Base-by-base conservation (phyloP, 805 yeast species). In the Starmera quercuum region DNA sequence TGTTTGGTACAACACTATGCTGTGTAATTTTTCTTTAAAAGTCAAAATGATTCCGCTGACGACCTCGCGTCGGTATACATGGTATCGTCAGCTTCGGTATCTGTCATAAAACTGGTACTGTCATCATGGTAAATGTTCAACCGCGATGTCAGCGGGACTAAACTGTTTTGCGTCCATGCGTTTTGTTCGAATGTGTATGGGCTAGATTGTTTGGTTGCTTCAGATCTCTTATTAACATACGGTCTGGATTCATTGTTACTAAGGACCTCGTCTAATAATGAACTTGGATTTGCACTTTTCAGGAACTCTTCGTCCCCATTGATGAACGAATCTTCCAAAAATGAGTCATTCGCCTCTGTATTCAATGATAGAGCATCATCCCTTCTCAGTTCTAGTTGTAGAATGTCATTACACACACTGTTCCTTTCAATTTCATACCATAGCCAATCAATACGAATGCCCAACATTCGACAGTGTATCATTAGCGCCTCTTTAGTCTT, bases 371-470 rank as follows among this genome's bases (percentile, higher is more conserved):
- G 12, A 3, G 13, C 35, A 13, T 31, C 33, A 18, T 26, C 21
- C 11, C 21, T 29, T 6, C 28, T 25, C 19, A 32, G 16, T 33
- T 48, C 53, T 11, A 19, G 32, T n/a, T 36, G 29, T 32, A 67
- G 46, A 13, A 70, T 52, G 24, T 54, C 54, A 12, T 58, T 41
- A 47, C 69, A 70, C 18, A 66, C 59, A 18, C 53, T 52, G 29
- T 64, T 61, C 31, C 73, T 61, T 35, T 68, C 63, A 11, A 66
- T 54, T 37, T 78, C 82, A 37, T 68, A 68, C 65, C 76, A 66
- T 24, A 70, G 53, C 75, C 77, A 71, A 38, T 75, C 78, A 29
- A 78, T 51, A 39, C 71, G 67, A 18, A 73, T 63, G n/a, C 68
- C 63, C 39, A 74, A 51, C 37, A 66, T 58, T 29, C 68, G 66